These are phyloP conservation scores for Neurospora intermedia DNA, from an alignment of 495 filamentous ascomycete species.

Conservation along the genomic window DNA sequence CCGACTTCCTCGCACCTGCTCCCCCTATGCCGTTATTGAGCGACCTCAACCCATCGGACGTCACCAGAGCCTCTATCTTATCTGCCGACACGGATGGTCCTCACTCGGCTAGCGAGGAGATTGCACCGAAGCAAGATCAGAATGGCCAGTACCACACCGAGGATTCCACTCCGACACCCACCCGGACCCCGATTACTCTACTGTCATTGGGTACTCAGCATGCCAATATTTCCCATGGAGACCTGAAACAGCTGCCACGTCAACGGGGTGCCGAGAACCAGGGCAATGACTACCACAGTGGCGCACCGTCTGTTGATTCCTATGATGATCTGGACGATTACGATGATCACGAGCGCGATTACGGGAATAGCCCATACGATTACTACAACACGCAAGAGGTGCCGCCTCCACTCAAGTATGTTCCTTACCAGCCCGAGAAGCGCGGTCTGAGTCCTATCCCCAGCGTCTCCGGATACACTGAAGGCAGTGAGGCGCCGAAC, in stretches of 20 bases:
- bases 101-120: slow-evolving; percentile 47
- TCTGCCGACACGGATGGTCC: slow-evolving; percentile 69
- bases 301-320: slow-evolving; percentile 22
- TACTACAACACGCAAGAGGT: slow-evolving; percentile 45
- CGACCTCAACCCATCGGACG: slow-evolving; percentile 68
- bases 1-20: slow-evolving; percentile 26
- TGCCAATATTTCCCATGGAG: slow-evolving; percentile 39
- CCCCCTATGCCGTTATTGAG: slow-evolving; percentile 80
- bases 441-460: slow-evolving; percentile 77
- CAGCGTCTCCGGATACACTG: slow-evolving; percentile 69
- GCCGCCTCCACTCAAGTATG: slow-evolving; percentile 43
- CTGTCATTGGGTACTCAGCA: slow-evolving; percentile 38
- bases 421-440: slow-evolving; percentile 44
- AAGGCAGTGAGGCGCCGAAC: slow-evolving; percentile 36
- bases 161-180: slow-evolving; percentile 33
- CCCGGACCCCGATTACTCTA: slow-evolving; percentile 26
- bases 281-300: slow-evolving; percentile 32
- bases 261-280: slow-evolving; percentile 26
- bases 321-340: slow-evolving; percentile 37
- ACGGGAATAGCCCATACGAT: slow-evolving; percentile 36
- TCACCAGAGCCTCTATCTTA: slow-evolving; percentile 81
- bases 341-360: slow-evolving; percentile 22
- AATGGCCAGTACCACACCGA: background rate
- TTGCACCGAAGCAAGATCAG: slow-evolving; percentile 27
- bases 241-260: slow-evolving; percentile 35